Base-by-base conservation (phyloP, 164 flowering plant species). In the Magnolia sinica region DNA sequence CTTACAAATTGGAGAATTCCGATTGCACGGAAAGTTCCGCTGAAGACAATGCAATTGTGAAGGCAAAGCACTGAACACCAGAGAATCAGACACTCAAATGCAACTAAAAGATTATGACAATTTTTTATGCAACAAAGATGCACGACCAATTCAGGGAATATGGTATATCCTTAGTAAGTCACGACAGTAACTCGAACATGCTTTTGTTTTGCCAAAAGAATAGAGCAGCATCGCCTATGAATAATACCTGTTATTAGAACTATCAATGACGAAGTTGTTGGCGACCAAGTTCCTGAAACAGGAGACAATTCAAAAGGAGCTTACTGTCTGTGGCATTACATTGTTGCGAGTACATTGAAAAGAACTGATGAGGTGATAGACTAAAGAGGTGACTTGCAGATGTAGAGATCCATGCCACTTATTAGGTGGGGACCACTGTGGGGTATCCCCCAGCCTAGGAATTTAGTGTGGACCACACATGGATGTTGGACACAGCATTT, bases 31-130 rank as follows among this genome's bases (percentile, higher is more conserved):
- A 76, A 91, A 94, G 72, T 85, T 82, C 31, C 86, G 70, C 31
- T 92, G 96, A 67, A 92, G 90, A 76, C 98, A 94, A 73, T 84
- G 79, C 77, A 90, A 75, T 69, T 92, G 92, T 19, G 82, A 73
- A 71, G 89, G 87, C 69, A 89, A 79, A 78, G 8, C 75, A 78
- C 96, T 90, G 82, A 67, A 83, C 61, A 23, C 61, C 76, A 51
- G 70, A 74, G 61, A 16, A 11, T 16, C 0, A 9, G 14, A 55
- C 13, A 16, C 4, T 55, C 10, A 11, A 55, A 16, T 55, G 2
- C 0, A 37, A 37, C 18, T 55, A 55, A 55, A 2, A 16, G 61
- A 55, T 55, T 55, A 55, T 55, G 18, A 9, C 13, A 11, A 55
- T 55, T 3, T 55, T 1, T 55, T 55, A 55, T 37, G 45, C 6